Evolutionary conservation across 306 rosid genomes (phyloP).

Genomic region (Rosa lucieae): DNA sequence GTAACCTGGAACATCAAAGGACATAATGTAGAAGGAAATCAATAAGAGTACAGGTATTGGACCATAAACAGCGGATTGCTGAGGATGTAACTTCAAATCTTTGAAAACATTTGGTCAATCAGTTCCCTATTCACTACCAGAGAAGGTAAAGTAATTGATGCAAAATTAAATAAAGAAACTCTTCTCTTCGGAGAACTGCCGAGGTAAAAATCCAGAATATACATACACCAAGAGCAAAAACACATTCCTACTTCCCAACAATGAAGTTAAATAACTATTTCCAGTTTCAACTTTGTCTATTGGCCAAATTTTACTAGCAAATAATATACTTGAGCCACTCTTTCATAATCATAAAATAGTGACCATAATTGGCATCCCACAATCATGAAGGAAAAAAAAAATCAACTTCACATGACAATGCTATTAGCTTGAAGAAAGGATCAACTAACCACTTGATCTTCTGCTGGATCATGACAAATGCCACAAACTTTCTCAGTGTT

Average conservation of each 20-base stretch:
- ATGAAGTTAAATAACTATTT: not conserved
- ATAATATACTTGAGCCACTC: conserved; percentile 1
- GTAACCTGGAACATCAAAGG: conserved; percentile 61
- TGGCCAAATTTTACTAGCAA: not conserved
- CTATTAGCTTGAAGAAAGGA: conserved; percentile 5
- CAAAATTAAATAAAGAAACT: too few species aligned
- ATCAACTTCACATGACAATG: not conserved
- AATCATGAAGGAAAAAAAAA: not conserved
- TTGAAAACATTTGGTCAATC: not conserved
- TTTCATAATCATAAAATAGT: not conserved
- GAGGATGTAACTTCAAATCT: not conserved
- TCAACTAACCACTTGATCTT: conserved; percentile 69
- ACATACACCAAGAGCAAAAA: not conserved
- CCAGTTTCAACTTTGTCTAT: not conserved
- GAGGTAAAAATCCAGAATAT: not conserved
- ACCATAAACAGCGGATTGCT: not conserved
- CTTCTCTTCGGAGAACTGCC: not conserved
- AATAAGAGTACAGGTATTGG: not conserved
- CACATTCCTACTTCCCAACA: not conserved
- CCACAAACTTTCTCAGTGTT: conserved; percentile 60
- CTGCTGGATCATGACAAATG: conserved; percentile 70
- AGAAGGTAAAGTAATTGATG: not conserved
- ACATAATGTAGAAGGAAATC: conserved; percentile 1
- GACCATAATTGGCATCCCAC: not conserved
- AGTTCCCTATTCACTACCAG: not conserved